A percentile compares a stretch with the other conserved stretches of the same genome.
Evolutionary conservation across 495 filamentous ascomycete species (phyloP).

Genomic region (Podospora comata): DNA sequence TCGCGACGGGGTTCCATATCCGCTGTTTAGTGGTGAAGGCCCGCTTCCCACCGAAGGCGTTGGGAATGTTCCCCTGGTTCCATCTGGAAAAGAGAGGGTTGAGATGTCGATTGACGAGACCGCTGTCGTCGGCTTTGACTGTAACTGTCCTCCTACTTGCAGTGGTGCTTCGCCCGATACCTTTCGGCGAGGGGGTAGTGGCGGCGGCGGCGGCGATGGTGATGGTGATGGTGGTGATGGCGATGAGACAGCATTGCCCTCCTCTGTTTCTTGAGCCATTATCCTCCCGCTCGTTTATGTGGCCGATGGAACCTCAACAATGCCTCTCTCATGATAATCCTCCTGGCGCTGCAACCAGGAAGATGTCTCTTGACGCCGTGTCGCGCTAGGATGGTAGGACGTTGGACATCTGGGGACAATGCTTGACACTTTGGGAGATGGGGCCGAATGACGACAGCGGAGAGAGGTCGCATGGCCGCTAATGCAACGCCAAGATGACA

Average conservation of each 20-base stretch:
- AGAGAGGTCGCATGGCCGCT: not conserved
- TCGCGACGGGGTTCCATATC: conserved; percentile 30
- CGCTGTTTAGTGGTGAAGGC: conserved; percentile 33
- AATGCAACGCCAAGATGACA: not conserved
- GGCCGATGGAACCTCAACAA: not conserved
- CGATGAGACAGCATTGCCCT: not conserved
- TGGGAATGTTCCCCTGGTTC: conserved; percentile 59
- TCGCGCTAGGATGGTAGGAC: not conserved
- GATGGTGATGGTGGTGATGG: conserved; percentile 7
- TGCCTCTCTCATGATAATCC: not conserved
- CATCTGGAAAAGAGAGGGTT: conserved; percentile 66
- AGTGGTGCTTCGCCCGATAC: conserved; percentile 28
- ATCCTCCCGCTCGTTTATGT: not conserved
- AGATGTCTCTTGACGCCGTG: not conserved
- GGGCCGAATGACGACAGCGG: conserved; percentile 12
- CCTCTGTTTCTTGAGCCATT: conserved; percentile 30
- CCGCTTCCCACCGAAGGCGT: conserved; percentile 41
- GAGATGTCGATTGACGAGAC: conserved; percentile 74
- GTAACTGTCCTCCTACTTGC: conserved; percentile 43
- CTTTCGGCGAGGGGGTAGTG: conserved; percentile 61
- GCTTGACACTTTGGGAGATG: not conserved
- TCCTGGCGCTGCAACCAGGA: not conserved
- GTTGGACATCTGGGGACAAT: not conserved
- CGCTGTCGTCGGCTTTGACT: conserved; percentile 77
- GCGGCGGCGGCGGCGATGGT: conserved; percentile 32